These are phyloP conservation scores for Mortierella antarctica DNA, from an alignment of 192 early-diverging fungal genomes.

Conservation along the genomic window DNA sequence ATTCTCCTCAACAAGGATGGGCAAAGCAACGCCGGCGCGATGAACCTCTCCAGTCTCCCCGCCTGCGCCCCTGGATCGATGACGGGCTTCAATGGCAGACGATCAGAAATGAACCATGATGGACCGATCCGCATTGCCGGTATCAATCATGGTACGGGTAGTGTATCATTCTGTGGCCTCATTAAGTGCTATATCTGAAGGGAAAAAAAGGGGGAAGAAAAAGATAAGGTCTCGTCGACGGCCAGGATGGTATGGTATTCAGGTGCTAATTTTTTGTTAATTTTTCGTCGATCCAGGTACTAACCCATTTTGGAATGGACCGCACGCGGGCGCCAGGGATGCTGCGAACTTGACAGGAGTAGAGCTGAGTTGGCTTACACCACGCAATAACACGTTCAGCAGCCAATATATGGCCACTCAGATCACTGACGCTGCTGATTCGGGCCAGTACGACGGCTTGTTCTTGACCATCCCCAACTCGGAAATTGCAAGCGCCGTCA, in stretches of 20 bases:
- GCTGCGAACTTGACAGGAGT: conserved; percentile 18
- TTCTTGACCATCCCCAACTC: conserved; percentile 37
- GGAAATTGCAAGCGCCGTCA: conserved; percentile 30
- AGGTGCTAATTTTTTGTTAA: neutral
- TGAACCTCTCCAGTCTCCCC: conserved; percentile 38
- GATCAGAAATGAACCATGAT: neutral
- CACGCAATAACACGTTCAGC: conserved; percentile 9
- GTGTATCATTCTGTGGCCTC: neutral
- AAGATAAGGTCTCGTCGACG: too few species aligned
- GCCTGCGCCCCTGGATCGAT: conserved; percentile 15
- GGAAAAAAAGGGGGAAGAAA: neutral
- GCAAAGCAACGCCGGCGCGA: conserved; percentile 10
- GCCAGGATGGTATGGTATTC: too few species aligned
- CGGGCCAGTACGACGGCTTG: conserved; percentile 22
- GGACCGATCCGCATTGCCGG: conserved; percentile 23
- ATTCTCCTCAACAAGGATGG: neutral
- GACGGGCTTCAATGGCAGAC: conserved; percentile 34
- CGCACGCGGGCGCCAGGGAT: conserved; percentile 13
- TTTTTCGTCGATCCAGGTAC: neutral
- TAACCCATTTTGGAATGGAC: conserved; percentile 16
- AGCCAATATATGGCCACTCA: conserved; percentile 11
- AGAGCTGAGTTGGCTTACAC: conserved; percentile 12
- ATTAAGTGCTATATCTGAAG: neutral
- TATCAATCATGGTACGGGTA: conserved; percentile 23
- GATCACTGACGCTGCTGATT: neutral